Conservation (phyloP, 75 land plant species). For the Ceratopteris richardii region DNA sequence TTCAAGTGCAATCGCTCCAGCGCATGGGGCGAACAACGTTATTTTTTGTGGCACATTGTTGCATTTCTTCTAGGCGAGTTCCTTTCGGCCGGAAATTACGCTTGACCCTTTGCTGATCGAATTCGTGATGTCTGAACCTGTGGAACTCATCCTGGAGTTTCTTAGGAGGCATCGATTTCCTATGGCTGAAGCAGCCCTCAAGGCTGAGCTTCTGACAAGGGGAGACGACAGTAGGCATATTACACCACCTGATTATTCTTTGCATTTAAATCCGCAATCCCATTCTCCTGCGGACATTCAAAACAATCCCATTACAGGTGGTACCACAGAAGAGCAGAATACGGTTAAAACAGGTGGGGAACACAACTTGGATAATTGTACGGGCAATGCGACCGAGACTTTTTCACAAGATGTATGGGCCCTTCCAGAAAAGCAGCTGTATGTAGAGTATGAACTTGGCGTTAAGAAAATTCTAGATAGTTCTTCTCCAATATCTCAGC, state of each 20-base stretch:
- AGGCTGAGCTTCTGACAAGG: constrained; percentile 54
- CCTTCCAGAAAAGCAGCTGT: not conserved
- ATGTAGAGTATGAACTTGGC: constrained; percentile 1
- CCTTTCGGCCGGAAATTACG: too few species aligned
- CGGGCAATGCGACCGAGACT: too few species aligned
- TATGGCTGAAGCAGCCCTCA: constrained; percentile 76
- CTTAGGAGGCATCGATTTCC: constrained; percentile 60
- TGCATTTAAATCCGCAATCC: not conserved
- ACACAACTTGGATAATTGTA: too few species aligned
- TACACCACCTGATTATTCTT: not conserved
- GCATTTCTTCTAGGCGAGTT: too few species aligned
- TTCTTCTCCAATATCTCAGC: not conserved
- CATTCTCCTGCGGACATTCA: not conserved
- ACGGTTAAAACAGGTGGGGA: too few species aligned
- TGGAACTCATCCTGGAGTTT: constrained; percentile 66
- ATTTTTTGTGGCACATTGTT: too few species aligned
- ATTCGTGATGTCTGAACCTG: constrained; percentile 59
- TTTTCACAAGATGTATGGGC: too few species aligned
- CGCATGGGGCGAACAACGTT: too few species aligned
- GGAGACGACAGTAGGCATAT: not conserved
- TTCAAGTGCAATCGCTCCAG: too few species aligned
- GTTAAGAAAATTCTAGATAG: not conserved
- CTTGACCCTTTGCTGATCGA: too few species aligned
- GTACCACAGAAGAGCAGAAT: too few species aligned
- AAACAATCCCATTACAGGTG: too few species aligned